Base-by-base conservation (phyloP, 495 filamentous ascomycete species). In the Penicillium pancosmium region DNA sequence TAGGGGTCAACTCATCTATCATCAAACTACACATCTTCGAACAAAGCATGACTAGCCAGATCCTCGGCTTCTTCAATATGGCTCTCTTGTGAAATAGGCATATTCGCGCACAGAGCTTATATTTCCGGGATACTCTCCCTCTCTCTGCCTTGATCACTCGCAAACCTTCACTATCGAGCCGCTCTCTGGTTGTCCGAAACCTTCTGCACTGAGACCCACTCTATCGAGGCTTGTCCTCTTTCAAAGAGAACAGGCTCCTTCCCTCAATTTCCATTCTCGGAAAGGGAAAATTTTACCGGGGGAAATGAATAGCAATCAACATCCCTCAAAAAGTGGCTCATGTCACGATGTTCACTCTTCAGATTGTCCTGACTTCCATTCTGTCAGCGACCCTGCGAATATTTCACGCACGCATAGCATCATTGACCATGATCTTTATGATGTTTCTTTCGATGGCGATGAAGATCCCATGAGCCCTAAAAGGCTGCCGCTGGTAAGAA, bases 401-500 rank as follows among this genome's bases (percentile, higher is more conserved):
- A 16, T 44, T 44, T 44, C 41, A 9, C 41, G 16, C 16, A 16
- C n/a, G n/a, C 41, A 44, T 19, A 18, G 41, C 41, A 19, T 4
- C n/a, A 16, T 18, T 21, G 41, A 18, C 41, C 11, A 31, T 27
- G 19, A 48, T 27, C 13, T 10, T n/a, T 27, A 48, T n/a, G 46
- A 48, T 48, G 46, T 48, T 27, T 25, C 46, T 11, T 48, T 48
- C 21, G 46, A 27, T n/a, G 15, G 46, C 15, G 21, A 48, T 27
- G 19, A 27, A 25, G 46, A 48, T 15, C 46, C 23, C 6, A 48
- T 48, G 46, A 48, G 23, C 21, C 46, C 46, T 25, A 48, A 48
- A n/a, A 87, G 78, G 59, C 83, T 87, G 77, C 71, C 68, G 5
- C 73, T 68, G 15, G 63, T 70, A 46, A 76, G 80, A 47, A 92